Conservation (phyloP, 495 filamentous ascomycete species). For the Xylaria venustula region DNA sequence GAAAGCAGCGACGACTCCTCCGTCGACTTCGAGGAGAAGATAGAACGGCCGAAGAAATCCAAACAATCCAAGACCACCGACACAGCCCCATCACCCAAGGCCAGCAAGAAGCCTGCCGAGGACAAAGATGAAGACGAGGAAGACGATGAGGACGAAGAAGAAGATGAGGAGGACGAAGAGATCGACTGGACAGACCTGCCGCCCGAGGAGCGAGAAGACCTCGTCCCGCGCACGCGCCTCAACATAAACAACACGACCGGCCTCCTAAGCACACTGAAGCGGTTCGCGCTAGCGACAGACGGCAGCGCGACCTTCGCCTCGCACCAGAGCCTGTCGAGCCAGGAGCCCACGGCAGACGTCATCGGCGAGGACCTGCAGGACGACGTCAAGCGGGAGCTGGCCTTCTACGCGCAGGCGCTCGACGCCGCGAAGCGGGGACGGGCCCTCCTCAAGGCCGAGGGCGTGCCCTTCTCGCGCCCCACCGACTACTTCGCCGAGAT, state of each 20-base stretch:
- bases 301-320: constrained; percentile 50
- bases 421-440: constrained; percentile 72
- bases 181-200: constrained; percentile 14
- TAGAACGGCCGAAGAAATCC: constrained; percentile 32
- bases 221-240: constrained; percentile 84
- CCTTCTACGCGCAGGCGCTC: constrained; percentile 90
- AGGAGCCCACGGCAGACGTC: constrained; percentile 45
- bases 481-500: constrained; percentile 98
- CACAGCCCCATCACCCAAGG: background rate
- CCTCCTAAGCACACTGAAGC: constrained; percentile 71
- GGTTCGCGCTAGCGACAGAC: constrained; percentile 66
- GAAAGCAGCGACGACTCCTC: constrained; percentile 32
- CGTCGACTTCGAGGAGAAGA: constrained; percentile 35
- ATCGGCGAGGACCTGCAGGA: constrained; percentile 73
- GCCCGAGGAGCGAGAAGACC: constrained; percentile 45
- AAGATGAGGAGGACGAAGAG: constrained; percentile 63
- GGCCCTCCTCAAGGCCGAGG: constrained; percentile 72
- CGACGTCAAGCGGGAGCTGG: constrained; percentile 84
- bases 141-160: constrained; percentile 46
- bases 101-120: constrained; percentile 14
- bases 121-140: constrained; percentile 36
- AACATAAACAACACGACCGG: constrained; percentile 96
- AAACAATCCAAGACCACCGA: constrained; percentile 39
- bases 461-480: constrained; percentile 80
- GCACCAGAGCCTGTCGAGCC: constrained; percentile 53